These are phyloP conservation scores for Dactylellina haptotyla DNA, from an alignment of 2,329 filamentous ascomycete species.

Conservation along the genomic window DNA sequence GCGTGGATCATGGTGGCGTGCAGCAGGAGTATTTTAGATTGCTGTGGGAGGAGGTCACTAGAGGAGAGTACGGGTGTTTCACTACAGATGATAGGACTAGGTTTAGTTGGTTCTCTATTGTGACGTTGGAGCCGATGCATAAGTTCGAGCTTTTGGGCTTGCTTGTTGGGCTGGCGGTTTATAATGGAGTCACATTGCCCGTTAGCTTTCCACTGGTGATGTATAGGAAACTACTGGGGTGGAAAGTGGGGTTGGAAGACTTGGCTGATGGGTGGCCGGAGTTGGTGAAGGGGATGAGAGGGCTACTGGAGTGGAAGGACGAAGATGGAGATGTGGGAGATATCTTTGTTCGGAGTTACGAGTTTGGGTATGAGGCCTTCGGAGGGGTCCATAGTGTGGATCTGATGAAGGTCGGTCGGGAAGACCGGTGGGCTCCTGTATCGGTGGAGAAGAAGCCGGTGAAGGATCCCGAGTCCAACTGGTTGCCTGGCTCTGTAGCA, in stretches of 20 bases:
- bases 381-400: conserved; percentile 68
- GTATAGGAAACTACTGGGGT: conserved; percentile 79
- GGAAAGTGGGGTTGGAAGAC: conserved; percentile 76
- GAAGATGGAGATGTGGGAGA: conserved; percentile 80
- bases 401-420: conserved; percentile 63
- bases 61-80: conserved; percentile 82
- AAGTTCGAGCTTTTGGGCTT: conserved; percentile 90
- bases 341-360: conserved; percentile 83
- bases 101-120: conserved; percentile 88
- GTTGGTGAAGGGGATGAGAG: conserved; percentile 77
- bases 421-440: conserved; percentile 41
- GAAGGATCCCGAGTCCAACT: conserved; percentile 11
- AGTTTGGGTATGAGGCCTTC: conserved; percentile 76
- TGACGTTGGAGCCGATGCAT: conserved; percentile 82
- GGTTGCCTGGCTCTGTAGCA: conserved; percentile 10
- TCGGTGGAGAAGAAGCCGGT: conserved; percentile 42
- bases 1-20: conserved; percentile 91
- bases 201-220: conserved; percentile 86
- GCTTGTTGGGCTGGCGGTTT: conserved; percentile 87
- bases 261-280: conserved; percentile 90
- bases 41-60: conserved; percentile 79
- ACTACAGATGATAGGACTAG: conserved; percentile 78
- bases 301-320: conserved; percentile 79
- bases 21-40: conserved; percentile 96
- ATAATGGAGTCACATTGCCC: conserved; percentile 91